Conservation (phyloP, 257 asterid species). For the Penstemon davidsonii region DNA sequence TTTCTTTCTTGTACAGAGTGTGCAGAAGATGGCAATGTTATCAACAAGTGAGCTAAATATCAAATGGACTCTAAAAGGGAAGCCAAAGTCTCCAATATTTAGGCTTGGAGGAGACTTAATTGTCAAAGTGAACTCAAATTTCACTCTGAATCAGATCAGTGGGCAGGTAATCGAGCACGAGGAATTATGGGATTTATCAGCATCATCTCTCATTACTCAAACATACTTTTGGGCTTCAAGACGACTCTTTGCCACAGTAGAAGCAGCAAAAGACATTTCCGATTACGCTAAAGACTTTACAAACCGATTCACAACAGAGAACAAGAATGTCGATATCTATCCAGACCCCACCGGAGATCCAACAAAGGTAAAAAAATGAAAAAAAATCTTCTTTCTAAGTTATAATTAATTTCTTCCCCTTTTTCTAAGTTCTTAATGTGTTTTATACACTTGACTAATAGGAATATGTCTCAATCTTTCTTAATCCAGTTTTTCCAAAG, state of each 20-base stretch:
- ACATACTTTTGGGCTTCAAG: constrained; percentile 80
- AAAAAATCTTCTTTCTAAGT: neutral
- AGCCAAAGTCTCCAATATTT: constrained; percentile 61
- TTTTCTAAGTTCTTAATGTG: neutral
- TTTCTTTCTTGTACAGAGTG: constrained; percentile 48
- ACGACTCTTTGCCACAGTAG: constrained; percentile 57
- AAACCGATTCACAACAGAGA: constrained; percentile 39
- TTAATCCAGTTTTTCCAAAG: constrained; percentile 76
- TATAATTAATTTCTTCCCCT: neutral
- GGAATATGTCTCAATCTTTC: neutral
- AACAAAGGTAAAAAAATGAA: constrained; percentile 56
- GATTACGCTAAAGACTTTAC: constrained; percentile 59
- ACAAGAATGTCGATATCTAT: constrained; percentile 66
- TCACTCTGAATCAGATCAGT: constrained; percentile 86
- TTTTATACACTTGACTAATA: constrained; percentile 8
- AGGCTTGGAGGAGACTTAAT: constrained; percentile 65
- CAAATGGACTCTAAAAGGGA: constrained; percentile 84
- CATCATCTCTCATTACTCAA: constrained; percentile 59
- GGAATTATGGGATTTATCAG: constrained; percentile 77
- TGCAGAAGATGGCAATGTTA: constrained; percentile 90
- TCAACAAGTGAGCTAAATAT: constrained; percentile 71
- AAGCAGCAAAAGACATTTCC: constrained; percentile 65
- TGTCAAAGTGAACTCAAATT: constrained; percentile 65
- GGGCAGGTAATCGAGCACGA: constrained; percentile 91
- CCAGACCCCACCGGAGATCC: constrained; percentile 92